A percentile compares a stretch with the other conserved stretches of the same genome.
Evolutionary conservation across 2,329 filamentous ascomycete species (phyloP).

Genomic region (Aureobasidium sp.): DNA sequence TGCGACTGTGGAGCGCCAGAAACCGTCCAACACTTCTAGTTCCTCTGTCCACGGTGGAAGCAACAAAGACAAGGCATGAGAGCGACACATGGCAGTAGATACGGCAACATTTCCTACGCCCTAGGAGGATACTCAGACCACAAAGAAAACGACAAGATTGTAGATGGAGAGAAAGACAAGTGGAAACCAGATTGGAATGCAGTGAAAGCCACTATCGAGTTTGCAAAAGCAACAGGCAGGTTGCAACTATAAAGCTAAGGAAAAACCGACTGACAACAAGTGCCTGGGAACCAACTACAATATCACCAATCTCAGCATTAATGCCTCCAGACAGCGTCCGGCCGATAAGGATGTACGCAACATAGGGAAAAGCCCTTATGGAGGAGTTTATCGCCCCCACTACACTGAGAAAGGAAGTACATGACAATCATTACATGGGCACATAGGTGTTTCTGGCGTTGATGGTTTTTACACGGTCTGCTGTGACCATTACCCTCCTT

Average conservation of each 20-base stretch:
- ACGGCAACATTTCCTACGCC: too few species aligned
- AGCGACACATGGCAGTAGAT: too few species aligned
- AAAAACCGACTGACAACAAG: too few species aligned
- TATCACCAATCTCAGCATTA: not conserved
- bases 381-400: not conserved
- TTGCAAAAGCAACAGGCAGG: not conserved
- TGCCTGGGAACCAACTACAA: not conserved
- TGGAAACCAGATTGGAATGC: too few species aligned
- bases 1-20: too few species aligned
- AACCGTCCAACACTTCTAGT: too few species aligned
- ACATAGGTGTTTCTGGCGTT: not conserved
- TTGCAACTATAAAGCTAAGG: not conserved
- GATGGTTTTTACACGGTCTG: not conserved
- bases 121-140: too few species aligned
- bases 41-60: too few species aligned
- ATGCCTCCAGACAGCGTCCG: not conserved
- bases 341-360: slow-evolving; percentile 7
- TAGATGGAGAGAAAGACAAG: too few species aligned
- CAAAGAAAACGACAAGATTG: too few species aligned
- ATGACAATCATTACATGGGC: not conserved
- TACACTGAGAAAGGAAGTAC: not conserved
- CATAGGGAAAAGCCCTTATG: not conserved
- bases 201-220: not conserved
- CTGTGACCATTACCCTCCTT: not conserved
- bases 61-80: too few species aligned